Evolutionary conservation across 345 rosid species (phyloP).

Genomic region (Theobroma cacao): DNA sequence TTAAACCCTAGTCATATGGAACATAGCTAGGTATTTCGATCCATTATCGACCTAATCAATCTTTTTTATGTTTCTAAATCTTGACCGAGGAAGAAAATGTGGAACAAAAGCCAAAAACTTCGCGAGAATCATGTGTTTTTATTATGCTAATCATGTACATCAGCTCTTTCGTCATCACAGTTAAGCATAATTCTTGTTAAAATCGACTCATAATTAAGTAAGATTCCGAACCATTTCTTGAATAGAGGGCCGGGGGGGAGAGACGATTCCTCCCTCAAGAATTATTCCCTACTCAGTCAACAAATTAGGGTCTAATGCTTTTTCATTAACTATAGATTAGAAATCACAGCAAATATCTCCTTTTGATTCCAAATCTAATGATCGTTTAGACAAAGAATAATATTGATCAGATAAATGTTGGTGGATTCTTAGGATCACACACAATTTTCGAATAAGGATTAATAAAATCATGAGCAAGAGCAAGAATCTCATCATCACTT

Average conservation of each 20-base stretch:
- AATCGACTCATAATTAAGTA: constrained; percentile 12
- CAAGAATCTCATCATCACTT: constrained; percentile 22
- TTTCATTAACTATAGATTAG: constrained; percentile 2
- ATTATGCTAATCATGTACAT: constrained; percentile 17
- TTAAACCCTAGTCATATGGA: constrained; percentile 6
- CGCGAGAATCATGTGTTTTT: constrained; percentile 42
- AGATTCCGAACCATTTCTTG: constrained; percentile 30
- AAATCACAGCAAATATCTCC: constrained; percentile 11
- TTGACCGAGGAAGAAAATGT: constrained; percentile 14
- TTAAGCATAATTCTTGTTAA: constrained; percentile 15
- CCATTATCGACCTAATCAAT: constrained; percentile 33
- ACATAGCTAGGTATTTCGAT: constrained; percentile 10
- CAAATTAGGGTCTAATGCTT: constrained; percentile 3
- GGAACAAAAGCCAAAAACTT: constrained; percentile 51
- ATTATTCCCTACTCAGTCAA: constrained; percentile 27
- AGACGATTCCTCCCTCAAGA: constrained; percentile 4
- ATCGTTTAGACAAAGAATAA: constrained; percentile 35
- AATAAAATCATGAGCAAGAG: constrained; percentile 14
- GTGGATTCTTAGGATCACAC: constrained; percentile 37
- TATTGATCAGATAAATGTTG: constrained; percentile 15
- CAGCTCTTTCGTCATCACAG: constrained; percentile 24
- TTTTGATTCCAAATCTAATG: constrained; percentile 32
- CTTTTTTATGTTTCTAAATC: constrained; percentile 4
- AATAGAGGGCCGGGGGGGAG: not conserved
- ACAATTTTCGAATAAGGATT: constrained; percentile 18